phyloP scores from a whole-genome alignment of 1,284 basidiomycete species.

The Stygiomarasmius scandens region DNA sequence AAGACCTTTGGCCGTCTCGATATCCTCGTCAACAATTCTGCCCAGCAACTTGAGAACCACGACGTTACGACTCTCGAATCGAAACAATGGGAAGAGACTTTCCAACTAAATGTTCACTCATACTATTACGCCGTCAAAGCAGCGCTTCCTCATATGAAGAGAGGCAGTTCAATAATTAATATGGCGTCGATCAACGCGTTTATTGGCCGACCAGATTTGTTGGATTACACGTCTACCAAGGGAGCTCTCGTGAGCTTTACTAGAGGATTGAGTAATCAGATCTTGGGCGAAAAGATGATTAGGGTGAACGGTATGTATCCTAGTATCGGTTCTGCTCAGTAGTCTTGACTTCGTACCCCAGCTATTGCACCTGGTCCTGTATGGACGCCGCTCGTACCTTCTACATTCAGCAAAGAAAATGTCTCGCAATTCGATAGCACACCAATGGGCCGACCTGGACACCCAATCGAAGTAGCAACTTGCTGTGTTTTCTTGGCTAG shows the following conservation, averaged over 20 bases:
- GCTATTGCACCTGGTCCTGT: slow-evolving; percentile 53
- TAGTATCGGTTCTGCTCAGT: slow-evolving; percentile 19
- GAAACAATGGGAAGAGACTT: slow-evolving; percentile 56
- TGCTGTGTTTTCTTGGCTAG: slow-evolving; percentile 56
- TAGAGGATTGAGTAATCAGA: slow-evolving; percentile 51
- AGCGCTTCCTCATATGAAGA: slow-evolving; percentile 37
- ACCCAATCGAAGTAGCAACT: slow-evolving; percentile 59
- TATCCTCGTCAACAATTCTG: slow-evolving; percentile 55
- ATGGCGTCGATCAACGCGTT: slow-evolving; percentile 53
- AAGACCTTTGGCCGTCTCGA: slow-evolving; percentile 44
- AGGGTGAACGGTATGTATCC: slow-evolving; percentile 10
- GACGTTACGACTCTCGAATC: slow-evolving; percentile 45
- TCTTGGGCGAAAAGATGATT: slow-evolving; percentile 45
- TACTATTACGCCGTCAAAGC: slow-evolving; percentile 58
- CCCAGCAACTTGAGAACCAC: slow-evolving; percentile 50
- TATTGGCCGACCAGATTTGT: slow-evolving; percentile 53
- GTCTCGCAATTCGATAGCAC: slow-evolving; percentile 40
- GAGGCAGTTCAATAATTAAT: slow-evolving; percentile 51
- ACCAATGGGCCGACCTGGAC: slow-evolving; percentile 54
- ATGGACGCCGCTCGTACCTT: slow-evolving; percentile 55
- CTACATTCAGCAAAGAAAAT: slow-evolving; percentile 50
- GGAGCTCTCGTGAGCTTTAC: slow-evolving; percentile 19
- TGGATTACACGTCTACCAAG: slow-evolving; percentile 44
- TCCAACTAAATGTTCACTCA: slow-evolving; percentile 51
- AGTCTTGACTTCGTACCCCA: slow-evolving; percentile 20